Conservation (phyloP, 305 asterid species). For the Plantago coronopus region DNA sequence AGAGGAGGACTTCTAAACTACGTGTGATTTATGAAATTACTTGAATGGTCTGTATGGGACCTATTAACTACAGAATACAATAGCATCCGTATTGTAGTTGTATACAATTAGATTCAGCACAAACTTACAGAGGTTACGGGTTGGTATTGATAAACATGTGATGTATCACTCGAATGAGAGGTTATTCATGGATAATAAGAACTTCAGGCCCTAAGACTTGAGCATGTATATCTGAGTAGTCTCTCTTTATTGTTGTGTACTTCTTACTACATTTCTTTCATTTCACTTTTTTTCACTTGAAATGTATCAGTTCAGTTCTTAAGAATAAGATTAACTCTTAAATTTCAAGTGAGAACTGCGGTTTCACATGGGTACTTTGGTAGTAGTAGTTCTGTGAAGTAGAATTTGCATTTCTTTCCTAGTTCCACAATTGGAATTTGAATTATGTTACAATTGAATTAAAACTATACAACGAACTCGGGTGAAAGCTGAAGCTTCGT, state of each 20-base stretch:
- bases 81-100: conserved; percentile 13
- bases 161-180: background rate
- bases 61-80: conserved; percentile 17
- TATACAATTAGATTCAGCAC: conserved; percentile 9
- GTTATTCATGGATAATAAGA: conserved; percentile 5
- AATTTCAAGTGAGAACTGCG: too few species aligned
- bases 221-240: background rate
- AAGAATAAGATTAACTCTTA: too few species aligned
- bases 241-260: background rate
- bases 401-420: too few species aligned
- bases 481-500: too few species aligned
- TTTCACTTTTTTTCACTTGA: too few species aligned
- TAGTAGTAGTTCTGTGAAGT: too few species aligned
- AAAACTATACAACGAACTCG: too few species aligned
- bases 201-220: background rate
- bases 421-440: too few species aligned
- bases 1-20: conserved; percentile 22
- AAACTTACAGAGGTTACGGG: conserved; percentile 9
- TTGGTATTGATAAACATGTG: background rate
- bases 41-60: conserved; percentile 16
- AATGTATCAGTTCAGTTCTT: too few species aligned
- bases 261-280: too few species aligned
- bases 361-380: too few species aligned
- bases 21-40: conserved; percentile 25
- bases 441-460: too few species aligned